phyloP scores from a whole-genome alignment of 2,329 filamentous ascomycete genomes.

The Penicillium psychrosexuale region DNA sequence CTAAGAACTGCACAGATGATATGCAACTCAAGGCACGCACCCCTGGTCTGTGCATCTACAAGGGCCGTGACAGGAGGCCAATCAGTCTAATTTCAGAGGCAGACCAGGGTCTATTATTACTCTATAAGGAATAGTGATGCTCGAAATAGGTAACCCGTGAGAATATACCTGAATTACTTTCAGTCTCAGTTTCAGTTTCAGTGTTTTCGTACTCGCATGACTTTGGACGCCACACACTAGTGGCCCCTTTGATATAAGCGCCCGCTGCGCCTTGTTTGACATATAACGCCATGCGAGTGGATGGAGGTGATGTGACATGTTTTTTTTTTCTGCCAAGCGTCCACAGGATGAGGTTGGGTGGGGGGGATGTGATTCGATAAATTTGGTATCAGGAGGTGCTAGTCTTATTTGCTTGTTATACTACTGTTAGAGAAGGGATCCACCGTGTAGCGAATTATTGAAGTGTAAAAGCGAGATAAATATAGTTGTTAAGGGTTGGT shows the following conservation, averaged over 20 bases:
- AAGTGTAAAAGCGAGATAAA: background rate
- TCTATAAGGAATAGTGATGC: background rate
- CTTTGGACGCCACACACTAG: background rate
- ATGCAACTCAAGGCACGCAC: constrained; percentile 1
- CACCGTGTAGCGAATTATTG: background rate
- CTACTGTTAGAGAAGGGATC: background rate
- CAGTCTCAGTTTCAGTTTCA: background rate
- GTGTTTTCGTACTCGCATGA: background rate
- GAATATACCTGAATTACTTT: background rate
- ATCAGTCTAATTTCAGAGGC: background rate
- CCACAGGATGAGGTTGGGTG: too few relatives aligned
- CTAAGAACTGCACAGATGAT: background rate
- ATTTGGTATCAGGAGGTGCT: background rate
- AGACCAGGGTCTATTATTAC: background rate
- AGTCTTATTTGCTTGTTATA: background rate
- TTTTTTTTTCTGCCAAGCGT: background rate
- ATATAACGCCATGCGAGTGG: constrained; percentile 5
- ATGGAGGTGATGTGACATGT: background rate
- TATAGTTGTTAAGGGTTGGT: background rate
- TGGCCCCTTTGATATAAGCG: constrained; percentile 18
- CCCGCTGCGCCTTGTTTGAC: constrained; percentile 17
- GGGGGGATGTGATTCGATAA: background rate
- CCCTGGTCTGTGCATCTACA: constrained; percentile 4
- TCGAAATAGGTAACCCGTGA: background rate
- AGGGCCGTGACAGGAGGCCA: background rate